Conservation (phyloP, 805 yeast genomes). For the Wickerhamomyces chaumierensis region DNA sequence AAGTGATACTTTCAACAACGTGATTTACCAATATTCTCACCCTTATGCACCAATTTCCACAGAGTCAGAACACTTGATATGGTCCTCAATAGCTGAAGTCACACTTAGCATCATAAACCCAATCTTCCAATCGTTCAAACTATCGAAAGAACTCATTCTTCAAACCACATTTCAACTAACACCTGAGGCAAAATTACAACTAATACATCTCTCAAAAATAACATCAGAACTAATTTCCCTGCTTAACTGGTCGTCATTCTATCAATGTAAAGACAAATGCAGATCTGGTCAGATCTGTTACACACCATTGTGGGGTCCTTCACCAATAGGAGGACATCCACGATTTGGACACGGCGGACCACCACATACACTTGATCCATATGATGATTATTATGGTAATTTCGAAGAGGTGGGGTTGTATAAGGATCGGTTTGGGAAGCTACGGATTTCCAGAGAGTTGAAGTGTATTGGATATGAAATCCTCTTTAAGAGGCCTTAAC, state of each 20-base stretch:
- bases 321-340: conserved; percentile 27
- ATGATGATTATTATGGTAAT: neutral
- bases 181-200: neutral
- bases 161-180: conserved; percentile 4
- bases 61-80: conserved; percentile 2
- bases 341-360: neutral
- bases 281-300: conserved; percentile 38
- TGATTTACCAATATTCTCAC: conserved; percentile 3
- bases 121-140: conserved; percentile 25
- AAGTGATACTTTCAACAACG: neutral
- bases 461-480: conserved; percentile 12
- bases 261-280: conserved; percentile 31
- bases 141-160: conserved; percentile 21
- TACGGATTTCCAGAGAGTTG: conserved; percentile 13
- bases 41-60: conserved; percentile 2
- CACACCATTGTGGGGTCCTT: conserved; percentile 53
- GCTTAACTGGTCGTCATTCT: conserved; percentile 32
- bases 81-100: conserved; percentile 5
- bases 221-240: conserved; percentile 14
- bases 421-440: conserved; percentile 13
- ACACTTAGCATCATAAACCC: conserved; percentile 19
- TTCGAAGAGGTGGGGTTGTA: conserved; percentile 14
- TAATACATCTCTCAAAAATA: neutral
- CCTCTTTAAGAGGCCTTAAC: neutral
- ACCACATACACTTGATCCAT: conserved; percentile 23